Evolutionary conservation across 2,329 filamentous ascomycete genomes (phyloP).

Genomic region (Aspergillus jensenii): DNA sequence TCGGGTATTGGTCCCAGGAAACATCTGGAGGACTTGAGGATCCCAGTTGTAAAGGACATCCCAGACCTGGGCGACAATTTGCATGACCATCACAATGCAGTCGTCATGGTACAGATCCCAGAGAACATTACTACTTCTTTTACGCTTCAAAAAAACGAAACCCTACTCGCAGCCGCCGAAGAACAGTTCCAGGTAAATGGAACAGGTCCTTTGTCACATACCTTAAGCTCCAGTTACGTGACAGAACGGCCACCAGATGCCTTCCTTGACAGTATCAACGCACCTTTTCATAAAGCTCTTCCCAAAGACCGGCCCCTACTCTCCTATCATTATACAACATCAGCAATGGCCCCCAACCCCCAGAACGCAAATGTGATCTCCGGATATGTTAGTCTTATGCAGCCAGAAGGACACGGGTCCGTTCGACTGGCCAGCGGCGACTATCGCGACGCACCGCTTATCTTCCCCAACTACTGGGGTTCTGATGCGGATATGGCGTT

Average conservation of each 20-base stretch:
- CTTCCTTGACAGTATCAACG: background rate
- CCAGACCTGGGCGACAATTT: conserved; percentile 4
- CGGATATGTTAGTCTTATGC: background rate
- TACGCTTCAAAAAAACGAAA: background rate
- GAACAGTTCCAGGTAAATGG: background rate
- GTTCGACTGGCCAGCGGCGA: background rate
- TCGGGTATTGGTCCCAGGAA: background rate
- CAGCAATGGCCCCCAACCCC: background rate
- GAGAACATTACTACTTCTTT: background rate
- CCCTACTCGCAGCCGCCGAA: background rate
- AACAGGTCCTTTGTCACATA: background rate
- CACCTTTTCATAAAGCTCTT: background rate
- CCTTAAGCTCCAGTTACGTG: background rate
- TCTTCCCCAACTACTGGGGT: background rate
- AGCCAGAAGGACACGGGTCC: background rate
- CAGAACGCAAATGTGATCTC: background rate
- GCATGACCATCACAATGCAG: background rate
- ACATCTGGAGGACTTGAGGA: background rate
- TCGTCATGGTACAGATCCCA: background rate
- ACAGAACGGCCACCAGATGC: background rate
- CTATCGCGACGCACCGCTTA: background rate
- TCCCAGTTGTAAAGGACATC: background rate
- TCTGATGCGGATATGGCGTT: background rate
- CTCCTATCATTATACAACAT: background rate
- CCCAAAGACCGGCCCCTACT: background rate